Conservation (phyloP, 345 rosid genomes). For the Ceriops tagal region DNA sequence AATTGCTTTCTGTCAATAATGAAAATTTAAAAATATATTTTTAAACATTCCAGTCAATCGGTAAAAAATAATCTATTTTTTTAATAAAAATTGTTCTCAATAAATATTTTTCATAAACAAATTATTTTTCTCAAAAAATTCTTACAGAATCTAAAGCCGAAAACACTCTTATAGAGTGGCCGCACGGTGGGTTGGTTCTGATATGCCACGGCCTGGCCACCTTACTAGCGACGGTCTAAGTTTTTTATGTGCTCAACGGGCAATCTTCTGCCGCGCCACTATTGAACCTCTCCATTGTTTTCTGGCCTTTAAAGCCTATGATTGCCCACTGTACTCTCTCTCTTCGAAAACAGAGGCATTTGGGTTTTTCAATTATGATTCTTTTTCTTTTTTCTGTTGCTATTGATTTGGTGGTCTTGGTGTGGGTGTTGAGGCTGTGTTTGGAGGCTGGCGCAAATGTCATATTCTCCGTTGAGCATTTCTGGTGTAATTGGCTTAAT, state of each 20-base stretch:
- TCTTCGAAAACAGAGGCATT: slow-evolving; percentile 3
- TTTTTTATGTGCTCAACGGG: slow-evolving; percentile 87
- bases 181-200: slow-evolving; percentile 57
- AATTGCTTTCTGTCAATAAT: too few species aligned
- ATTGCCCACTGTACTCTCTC: slow-evolving; percentile 52
- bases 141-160: too few species aligned
- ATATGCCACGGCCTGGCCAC: slow-evolving; percentile 65
- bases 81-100: too few species aligned
- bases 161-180: slow-evolving; percentile 34
- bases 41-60: too few species aligned
- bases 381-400: not conserved
- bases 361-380: too few species aligned
- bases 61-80: too few species aligned
- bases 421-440: slow-evolving; percentile 42
- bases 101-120: too few species aligned
- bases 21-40: too few species aligned
- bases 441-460: slow-evolving; percentile 58
- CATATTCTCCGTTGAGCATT: slow-evolving; percentile 51
- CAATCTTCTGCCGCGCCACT: slow-evolving; percentile 73
- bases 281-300: slow-evolving; percentile 63
- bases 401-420: not conserved
- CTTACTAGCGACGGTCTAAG: slow-evolving; percentile 52
- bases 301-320: slow-evolving; percentile 79
- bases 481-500: slow-evolving; percentile 82
- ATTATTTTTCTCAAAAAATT: too few species aligned